A percentile compares a stretch with the other conserved stretches of the same genome.
Conservation (phyloP, 169 alveolate species). For the Neospora caninum region DNA sequence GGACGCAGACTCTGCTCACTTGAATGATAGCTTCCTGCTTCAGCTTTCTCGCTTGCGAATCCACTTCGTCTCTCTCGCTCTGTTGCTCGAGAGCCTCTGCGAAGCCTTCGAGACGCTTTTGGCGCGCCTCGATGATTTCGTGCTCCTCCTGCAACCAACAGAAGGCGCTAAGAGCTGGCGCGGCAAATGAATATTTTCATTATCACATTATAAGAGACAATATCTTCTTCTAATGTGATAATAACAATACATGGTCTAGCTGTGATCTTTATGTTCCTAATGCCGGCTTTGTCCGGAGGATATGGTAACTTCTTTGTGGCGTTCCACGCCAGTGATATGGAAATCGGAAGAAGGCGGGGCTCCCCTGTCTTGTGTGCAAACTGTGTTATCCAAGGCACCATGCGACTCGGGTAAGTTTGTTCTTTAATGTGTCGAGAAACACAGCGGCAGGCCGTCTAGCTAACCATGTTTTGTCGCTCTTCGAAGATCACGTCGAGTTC, state of each 20-base stretch:
- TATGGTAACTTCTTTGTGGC: not conserved
- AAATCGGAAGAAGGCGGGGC: too few relatives aligned
- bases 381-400: too few relatives aligned
- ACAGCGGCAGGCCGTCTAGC: too few relatives aligned
- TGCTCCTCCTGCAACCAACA: not conserved
- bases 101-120: not conserved
- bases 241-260: not conserved
- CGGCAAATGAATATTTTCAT: too few relatives aligned
- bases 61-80: not conserved
- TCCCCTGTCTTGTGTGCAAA: too few relatives aligned
- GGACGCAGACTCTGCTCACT: not conserved
- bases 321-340: too few relatives aligned
- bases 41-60: not conserved
- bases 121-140: not conserved
- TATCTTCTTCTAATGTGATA: too few relatives aligned
- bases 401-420: too few relatives aligned
- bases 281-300: not conserved
- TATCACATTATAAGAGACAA: too few relatives aligned
- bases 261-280: not conserved
- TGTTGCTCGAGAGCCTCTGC: conserved; percentile 10
- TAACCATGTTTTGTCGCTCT: conserved; percentile 38
- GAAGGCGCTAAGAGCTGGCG: too few relatives aligned
- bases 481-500: conserved; percentile 42
- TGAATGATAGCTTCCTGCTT: not conserved
- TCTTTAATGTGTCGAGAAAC: too few relatives aligned